A percentile compares a stretch with the other conserved stretches of the same genome.
Evolutionary conservation across 2,329 filamentous ascomycete species (phyloP).

Genomic region (Aspergillus clavatus): DNA sequence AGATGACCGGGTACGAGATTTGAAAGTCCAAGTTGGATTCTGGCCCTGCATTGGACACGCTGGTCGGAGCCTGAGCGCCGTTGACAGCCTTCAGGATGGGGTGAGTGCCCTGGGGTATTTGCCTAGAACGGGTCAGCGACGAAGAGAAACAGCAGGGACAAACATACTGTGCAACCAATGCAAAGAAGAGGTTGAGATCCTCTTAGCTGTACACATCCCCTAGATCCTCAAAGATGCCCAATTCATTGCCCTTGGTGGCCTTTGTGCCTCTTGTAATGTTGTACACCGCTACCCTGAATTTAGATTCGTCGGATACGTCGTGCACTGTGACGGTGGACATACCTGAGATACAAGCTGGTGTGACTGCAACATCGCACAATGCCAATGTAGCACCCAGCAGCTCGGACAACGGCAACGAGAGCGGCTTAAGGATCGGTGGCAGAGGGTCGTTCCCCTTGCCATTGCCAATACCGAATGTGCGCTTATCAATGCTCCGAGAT

Average conservation of each 20-base stretch:
- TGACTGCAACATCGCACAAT: conserved; percentile 32
- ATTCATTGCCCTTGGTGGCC: conserved; percentile 41
- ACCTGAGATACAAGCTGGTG: conserved; percentile 39
- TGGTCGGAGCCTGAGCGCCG: conserved; percentile 34
- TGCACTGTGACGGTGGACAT: conserved; percentile 6
- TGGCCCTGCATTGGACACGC: conserved; percentile 26
- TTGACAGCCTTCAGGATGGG: conserved; percentile 39
- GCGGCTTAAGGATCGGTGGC: conserved; percentile 23
- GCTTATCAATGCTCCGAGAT: conserved; percentile 15
- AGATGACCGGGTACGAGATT: conserved; percentile 45
- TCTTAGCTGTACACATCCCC: conserved; percentile 45
- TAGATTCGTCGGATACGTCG: too few species aligned
- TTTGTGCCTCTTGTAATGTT: conserved; percentile 38
- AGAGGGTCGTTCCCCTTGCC: not conserved
- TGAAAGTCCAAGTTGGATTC: conserved; percentile 46
- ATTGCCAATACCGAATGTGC: conserved; percentile 17
- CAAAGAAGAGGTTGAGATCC: conserved; percentile 43
- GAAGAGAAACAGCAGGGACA: not conserved
- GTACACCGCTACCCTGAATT: conserved; percentile 34
- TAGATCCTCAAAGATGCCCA: conserved; percentile 44
- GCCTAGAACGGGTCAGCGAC: conserved; percentile 16
- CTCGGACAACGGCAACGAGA: conserved; percentile 19
- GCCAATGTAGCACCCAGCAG: conserved; percentile 14
- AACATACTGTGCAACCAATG: conserved; percentile 27
- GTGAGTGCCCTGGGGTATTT: conserved; percentile 38